phyloP scores from a whole-genome alignment of 768 basidiomycete species.

The Auricularia cornea region DNA sequence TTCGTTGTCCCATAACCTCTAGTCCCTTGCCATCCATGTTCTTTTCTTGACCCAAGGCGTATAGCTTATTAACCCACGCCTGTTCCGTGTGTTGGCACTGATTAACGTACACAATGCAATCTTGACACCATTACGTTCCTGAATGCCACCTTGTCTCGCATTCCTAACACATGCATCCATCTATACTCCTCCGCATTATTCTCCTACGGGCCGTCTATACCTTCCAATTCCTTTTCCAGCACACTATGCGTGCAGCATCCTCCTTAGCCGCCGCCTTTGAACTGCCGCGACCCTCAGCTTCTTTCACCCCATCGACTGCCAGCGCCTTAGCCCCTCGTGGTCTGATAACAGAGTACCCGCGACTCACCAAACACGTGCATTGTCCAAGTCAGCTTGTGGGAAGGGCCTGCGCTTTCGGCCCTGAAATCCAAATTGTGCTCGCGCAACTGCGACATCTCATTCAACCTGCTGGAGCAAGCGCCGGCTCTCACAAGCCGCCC shows the following conservation, averaged over 20 bases:
- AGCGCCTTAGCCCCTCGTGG: not conserved
- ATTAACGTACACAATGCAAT: no score
- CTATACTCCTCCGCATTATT: no score
- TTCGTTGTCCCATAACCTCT: no score
- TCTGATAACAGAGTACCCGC: not conserved
- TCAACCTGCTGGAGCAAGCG: not conserved
- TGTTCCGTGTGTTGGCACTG: no score
- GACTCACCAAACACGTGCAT: not conserved
- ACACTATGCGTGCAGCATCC: not conserved
- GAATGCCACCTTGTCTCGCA: no score
- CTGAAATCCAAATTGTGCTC: not conserved
- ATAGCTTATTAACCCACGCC: no score
- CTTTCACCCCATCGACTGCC: not conserved
- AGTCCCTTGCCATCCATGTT: no score
- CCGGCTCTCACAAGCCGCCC: constrained; percentile 17
- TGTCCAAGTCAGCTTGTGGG: not conserved
- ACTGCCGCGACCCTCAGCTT: not conserved
- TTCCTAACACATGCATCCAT: no score
- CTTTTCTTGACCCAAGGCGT: no score
- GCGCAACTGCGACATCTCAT: not conserved
- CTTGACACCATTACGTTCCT: no score
- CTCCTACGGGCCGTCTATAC: no score
- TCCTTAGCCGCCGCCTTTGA: not conserved
- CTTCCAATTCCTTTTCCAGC: not conserved
- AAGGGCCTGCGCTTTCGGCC: not conserved